Conservation (phyloP, 176 grass and related monocot genomes). For the Raddia guianensis region DNA sequence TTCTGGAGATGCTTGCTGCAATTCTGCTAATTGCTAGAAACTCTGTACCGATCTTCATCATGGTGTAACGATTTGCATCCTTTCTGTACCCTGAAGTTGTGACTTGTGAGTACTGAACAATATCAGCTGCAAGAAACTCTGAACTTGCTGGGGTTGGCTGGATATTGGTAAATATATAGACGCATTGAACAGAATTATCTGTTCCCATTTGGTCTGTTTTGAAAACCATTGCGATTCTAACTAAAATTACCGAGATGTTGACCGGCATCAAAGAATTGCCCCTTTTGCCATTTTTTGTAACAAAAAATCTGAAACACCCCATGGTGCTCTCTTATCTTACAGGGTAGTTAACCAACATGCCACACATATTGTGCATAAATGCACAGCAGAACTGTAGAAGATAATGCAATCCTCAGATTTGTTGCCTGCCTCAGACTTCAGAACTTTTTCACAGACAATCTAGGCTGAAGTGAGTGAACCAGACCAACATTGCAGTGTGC, state of each 20-base stretch:
- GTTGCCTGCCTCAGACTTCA: constrained; percentile 29
- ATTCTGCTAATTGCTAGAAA: background rate
- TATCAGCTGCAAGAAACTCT: background rate
- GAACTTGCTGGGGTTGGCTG: background rate
- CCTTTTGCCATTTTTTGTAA: background rate
- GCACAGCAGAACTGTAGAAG: background rate
- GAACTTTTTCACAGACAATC: constrained; percentile 32
- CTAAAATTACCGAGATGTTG: background rate
- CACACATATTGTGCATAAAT: background rate
- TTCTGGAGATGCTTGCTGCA: background rate
- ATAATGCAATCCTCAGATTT: background rate
- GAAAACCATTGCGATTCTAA: background rate
- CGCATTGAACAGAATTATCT: background rate
- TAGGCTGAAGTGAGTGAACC: constrained; percentile 30
- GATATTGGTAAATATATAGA: background rate
- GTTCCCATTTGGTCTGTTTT: background rate
- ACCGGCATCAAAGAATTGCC: background rate
- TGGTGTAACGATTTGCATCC: background rate
- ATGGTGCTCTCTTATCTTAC: background rate
- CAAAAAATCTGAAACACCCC: background rate
- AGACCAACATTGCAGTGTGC: constrained; percentile 31
- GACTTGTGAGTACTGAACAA: background rate
- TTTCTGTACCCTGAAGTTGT: background rate
- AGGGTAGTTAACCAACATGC: background rate
- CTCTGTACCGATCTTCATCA: background rate